Evolutionary conservation across 129 eudicot species (phyloP).

Genomic region (Erigeron canadensis): DNA sequence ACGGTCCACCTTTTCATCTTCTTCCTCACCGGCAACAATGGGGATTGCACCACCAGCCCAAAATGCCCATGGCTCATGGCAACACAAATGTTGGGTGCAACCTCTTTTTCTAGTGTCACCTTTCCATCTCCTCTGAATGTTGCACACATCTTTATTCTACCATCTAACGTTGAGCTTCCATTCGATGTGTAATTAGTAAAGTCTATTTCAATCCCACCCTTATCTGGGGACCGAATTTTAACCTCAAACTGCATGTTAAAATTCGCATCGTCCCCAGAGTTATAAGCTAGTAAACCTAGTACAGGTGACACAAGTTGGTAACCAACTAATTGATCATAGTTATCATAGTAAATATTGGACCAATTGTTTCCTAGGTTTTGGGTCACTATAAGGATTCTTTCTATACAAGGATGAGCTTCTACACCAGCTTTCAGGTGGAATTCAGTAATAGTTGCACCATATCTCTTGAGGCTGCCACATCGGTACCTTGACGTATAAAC

Average conservation of each 20-base stretch:
- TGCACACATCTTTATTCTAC: conserved; percentile 66
- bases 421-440: conserved; percentile 55
- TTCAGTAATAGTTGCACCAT: conserved; percentile 77
- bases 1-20: conserved; percentile 67
- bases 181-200: conserved; percentile 43
- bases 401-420: conserved; percentile 59
- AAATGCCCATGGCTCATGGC: conserved; percentile 72
- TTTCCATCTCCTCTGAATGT: conserved; percentile 68
- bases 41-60: conserved; percentile 73
- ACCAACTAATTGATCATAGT: conserved; percentile 58
- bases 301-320: conserved; percentile 82
- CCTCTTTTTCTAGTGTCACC: conserved; percentile 56
- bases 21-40: conserved; percentile 53
- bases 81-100: conserved; percentile 55
- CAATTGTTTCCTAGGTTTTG: conserved; percentile 80
- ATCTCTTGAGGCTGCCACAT: conserved; percentile 80
- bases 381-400: conserved; percentile 68
- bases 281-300: conserved; percentile 79
- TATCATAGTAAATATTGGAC: conserved; percentile 71
- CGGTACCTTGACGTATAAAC: conserved; percentile 62
- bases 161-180: conserved; percentile 32
- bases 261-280: conserved; percentile 48
- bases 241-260: conserved; percentile 58
- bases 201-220: conserved; percentile 53
- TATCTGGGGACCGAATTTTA: conserved; percentile 39